Conservation (phyloP, 2,329 filamentous ascomycete genomes). For the Hypoxylon sp. region DNA sequence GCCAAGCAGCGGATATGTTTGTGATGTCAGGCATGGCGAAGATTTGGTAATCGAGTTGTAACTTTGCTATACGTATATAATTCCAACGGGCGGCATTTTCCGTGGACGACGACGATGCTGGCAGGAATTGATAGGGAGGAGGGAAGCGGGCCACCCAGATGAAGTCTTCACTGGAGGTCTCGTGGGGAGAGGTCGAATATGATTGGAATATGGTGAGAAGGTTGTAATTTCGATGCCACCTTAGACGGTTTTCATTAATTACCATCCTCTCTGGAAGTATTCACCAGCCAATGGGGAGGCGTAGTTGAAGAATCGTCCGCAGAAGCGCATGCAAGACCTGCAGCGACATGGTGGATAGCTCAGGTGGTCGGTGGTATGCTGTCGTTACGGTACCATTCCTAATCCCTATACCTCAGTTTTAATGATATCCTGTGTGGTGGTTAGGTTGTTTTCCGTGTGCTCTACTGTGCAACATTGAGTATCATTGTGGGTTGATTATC, state of each 20-base stretch:
- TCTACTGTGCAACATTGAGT: constrained; percentile 27
- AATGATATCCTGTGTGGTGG: constrained; percentile 15
- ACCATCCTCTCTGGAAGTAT: constrained; percentile 43
- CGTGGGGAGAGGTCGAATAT: constrained; percentile 37
- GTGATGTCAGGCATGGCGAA: constrained; percentile 19
- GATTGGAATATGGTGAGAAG: constrained; percentile 44
- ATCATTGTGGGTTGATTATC: constrained; percentile 42
- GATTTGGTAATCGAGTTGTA: constrained; percentile 12
- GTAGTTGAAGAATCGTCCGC: constrained; percentile 21
- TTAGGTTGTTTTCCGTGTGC: not conserved
- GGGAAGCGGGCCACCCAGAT: constrained; percentile 27
- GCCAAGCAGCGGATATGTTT: constrained; percentile 5
- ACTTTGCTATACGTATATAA: constrained; percentile 19
- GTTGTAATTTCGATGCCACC: constrained; percentile 48
- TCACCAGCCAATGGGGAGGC: constrained; percentile 40
- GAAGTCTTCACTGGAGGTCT: constrained; percentile 32
- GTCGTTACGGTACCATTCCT: constrained; percentile 17
- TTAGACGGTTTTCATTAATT: constrained; percentile 48
- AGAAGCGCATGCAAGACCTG: constrained; percentile 40
- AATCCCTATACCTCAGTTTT: constrained; percentile 4
- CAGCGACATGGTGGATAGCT: constrained; percentile 30
- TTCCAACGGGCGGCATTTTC: constrained; percentile 28
- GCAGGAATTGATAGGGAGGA: constrained; percentile 28
- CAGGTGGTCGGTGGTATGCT: constrained; percentile 32
- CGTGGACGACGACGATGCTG: constrained; percentile 27